Evolutionary conservation across 805 yeast species (phyloP), one percentile per base, ranked within the genome.

Genomic region (Cyberlindnera mycetangii): DNA sequence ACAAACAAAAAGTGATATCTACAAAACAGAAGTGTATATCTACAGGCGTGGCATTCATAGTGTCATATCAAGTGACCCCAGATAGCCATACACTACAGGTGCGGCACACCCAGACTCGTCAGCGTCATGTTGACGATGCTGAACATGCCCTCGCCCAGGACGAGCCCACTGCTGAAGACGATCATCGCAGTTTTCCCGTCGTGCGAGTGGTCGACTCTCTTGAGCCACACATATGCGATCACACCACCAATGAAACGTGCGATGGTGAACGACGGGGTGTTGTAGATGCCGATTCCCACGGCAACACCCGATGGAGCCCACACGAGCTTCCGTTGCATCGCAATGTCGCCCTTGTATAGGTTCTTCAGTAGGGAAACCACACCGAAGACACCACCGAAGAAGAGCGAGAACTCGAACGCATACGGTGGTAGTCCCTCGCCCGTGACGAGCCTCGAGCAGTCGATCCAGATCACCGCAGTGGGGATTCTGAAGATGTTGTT

Each of bases 391-490:
- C 76, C 48, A 0, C 92, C 95, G 56, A 89, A 80, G 0, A 70
- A 47, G 4, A 84, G 58, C 0, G 88, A 74, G 53, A 79, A 76
- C 41, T 71, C 76, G 45, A 72, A 66, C 0, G 89, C 96, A 46
- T 76, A 75, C 0, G 89, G 85, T 0, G 99, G 99, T 19, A 93
- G 69, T 0, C 96, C 96, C 44, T 83, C 75, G 1, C 98, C 99
- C 1, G 92, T 86, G 25, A 92, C 96, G 31, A 92, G 71, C 45
- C 99, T 70, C 1, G 97, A 89, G 61, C 98, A 90, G 62, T 92
- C 98, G 35, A 92, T 83, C 99, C 99, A 92, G 18, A 92, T 89
- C 4, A 89, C 79, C 0, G 98, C 97, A 0, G 99, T 93, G 4
- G 99, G 99, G 28, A 93, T 79, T 46, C 97, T 73, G 62, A 88